A percentile compares a stretch with the other conserved stretches of the same genome.
Conservation (phyloP, 345 rosid genomes). For the Aquilaria sinensis region DNA sequence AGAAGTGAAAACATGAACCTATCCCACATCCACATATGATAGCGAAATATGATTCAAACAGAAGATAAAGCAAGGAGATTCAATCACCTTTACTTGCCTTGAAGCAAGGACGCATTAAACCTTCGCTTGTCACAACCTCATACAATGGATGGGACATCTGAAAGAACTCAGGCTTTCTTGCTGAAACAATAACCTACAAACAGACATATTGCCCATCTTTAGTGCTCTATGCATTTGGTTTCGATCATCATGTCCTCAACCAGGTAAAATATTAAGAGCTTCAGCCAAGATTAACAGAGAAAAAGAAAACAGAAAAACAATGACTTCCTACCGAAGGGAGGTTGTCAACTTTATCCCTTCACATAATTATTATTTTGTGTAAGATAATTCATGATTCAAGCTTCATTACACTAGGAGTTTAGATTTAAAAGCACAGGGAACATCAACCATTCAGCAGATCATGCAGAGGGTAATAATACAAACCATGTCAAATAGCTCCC, state of each 20-base stretch:
- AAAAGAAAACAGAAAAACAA: too few relatives aligned
- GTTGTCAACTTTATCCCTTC: too few relatives aligned
- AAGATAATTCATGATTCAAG: too few relatives aligned
- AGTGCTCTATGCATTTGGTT: too few relatives aligned
- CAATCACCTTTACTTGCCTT: constrained; percentile 67
- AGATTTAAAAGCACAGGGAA: too few relatives aligned
- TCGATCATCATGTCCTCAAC: too few relatives aligned
- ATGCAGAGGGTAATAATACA: constrained; percentile 17
- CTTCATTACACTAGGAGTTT: too few relatives aligned
- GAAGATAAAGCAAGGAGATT: constrained; percentile 8
- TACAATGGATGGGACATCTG: constrained; percentile 94
- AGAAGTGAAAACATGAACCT: too few relatives aligned
- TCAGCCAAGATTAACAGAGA: too few relatives aligned
- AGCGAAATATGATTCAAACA: constrained; percentile 7
- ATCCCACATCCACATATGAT: background rate
- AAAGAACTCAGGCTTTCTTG: constrained; percentile 98
- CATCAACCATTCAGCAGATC: background rate
- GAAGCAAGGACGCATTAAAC: constrained; percentile 96
- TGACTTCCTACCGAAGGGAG: too few relatives aligned
- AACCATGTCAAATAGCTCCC: constrained; percentile 88
- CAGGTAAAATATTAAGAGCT: too few relatives aligned
- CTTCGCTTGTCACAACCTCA: constrained; percentile 94
- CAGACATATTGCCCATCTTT: background rate
- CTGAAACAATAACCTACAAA: constrained; percentile 83
- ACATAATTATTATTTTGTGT: too few relatives aligned